phyloP scores from a whole-genome alignment of 257 asterid species.

The Voacanga thouarsii region DNA sequence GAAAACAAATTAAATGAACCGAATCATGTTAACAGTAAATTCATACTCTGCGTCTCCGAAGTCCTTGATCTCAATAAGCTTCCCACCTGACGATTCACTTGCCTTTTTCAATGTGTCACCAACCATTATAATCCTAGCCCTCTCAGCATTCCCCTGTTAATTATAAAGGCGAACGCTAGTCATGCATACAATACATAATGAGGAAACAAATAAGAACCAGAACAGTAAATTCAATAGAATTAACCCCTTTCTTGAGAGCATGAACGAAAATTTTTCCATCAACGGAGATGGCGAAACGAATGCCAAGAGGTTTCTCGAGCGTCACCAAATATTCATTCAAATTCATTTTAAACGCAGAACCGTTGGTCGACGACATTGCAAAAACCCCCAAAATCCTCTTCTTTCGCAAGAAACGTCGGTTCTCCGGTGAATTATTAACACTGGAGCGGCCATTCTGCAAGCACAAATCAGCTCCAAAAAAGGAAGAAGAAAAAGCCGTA shows the following conservation, averaged over 20 bases:
- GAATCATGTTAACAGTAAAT: not conserved
- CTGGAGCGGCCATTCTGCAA: slow-evolving; percentile 23
- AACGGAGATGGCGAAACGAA: slow-evolving; percentile 75
- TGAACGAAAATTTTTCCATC: slow-evolving; percentile 86
- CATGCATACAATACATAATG: not conserved
- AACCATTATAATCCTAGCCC: slow-evolving; percentile 84
- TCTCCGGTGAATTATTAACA: slow-evolving; percentile 9
- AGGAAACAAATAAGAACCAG: not conserved
- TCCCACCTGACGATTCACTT: slow-evolving; percentile 57
- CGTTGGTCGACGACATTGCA: slow-evolving; percentile 32
- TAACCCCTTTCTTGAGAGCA: slow-evolving; percentile 92
- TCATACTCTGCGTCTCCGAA: slow-evolving; percentile 74
- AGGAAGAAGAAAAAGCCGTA: slow-evolving; percentile 28
- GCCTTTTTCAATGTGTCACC: slow-evolving; percentile 91
- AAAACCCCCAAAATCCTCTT: slow-evolving; percentile 29
- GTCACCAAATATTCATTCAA: slow-evolving; percentile 85
- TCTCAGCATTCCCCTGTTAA: slow-evolving; percentile 90
- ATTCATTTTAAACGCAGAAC: slow-evolving; percentile 60
- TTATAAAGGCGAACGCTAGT: not conserved
- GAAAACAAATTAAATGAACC: not conserved
- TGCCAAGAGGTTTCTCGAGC: slow-evolving; percentile 85
- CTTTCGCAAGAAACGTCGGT: slow-evolving; percentile 7
- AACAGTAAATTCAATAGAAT: not conserved
- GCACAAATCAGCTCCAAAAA: slow-evolving; percentile 44
- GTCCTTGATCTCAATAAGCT: slow-evolving; percentile 69